A percentile compares a stretch with the other conserved stretches of the same genome.
These are phyloP conservation scores for Botrytis fragariae DNA, from an alignment of 2,329 filamentous ascomycete genomes.

Conservation along the genomic window DNA sequence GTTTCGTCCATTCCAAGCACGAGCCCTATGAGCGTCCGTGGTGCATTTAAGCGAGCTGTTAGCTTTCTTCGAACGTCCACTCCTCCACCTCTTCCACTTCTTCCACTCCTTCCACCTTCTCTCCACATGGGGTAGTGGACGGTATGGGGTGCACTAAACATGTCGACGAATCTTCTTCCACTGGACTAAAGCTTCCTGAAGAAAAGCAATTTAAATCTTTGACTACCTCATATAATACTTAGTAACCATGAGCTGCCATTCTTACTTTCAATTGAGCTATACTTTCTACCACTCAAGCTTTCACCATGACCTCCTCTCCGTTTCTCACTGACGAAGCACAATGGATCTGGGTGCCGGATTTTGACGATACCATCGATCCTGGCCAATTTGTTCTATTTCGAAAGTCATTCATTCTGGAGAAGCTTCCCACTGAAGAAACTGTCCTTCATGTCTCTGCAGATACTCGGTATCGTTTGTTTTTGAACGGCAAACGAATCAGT, in stretches of 20 bases:
- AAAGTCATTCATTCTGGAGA: neutral
- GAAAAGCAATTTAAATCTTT: neutral
- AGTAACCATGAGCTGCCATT: neutral
- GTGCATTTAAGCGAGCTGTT: neutral
- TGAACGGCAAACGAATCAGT: conserved; percentile 11
- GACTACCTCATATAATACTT: neutral
- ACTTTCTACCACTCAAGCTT: neutral
- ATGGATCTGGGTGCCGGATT: neutral
- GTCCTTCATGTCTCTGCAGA: conserved; percentile 1
- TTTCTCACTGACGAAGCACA: neutral
- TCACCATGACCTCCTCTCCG: neutral
- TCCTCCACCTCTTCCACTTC: neutral
- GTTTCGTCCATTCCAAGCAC: neutral
- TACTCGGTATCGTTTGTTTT: conserved; percentile 7
- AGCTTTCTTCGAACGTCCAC: neutral
- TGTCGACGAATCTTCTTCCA: neutral
- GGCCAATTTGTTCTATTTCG: neutral
- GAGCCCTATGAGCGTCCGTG: neutral
- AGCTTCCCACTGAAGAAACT: neutral
- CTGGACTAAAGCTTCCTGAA: neutral
- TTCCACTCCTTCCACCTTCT: neutral
- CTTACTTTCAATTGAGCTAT: neutral
- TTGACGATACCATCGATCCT: neutral
- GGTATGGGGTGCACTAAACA: neutral
- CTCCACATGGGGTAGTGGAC: neutral